These are phyloP conservation scores for Leccinellum albellum DNA, from an alignment of 768 basidiomycete species.

Conservation along the genomic window DNA sequence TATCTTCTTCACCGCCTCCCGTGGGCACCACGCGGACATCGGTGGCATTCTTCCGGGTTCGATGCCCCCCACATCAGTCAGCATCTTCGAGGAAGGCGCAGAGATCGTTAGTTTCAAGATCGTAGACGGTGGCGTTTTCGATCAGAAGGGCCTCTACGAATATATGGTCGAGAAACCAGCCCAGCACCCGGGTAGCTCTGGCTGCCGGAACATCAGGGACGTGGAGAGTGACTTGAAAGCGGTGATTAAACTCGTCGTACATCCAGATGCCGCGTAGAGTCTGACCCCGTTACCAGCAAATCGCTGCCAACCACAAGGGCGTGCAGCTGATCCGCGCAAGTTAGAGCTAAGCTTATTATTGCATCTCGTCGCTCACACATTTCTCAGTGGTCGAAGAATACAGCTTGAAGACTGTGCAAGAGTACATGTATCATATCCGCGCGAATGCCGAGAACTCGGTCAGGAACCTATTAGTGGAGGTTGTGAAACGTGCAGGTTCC, in stretches of 20 bases:
- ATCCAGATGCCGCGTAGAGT: neutral
- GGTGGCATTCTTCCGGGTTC: constrained; percentile 90
- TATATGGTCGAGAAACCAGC: constrained; percentile 82
- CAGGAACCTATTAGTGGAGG: constrained; percentile 72
- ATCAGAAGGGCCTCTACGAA: constrained; percentile 67
- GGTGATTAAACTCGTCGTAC: constrained; percentile 40
- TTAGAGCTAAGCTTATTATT: constrained; percentile 32
- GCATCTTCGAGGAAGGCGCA: constrained; percentile 92
- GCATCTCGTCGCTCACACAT: constrained; percentile 7
- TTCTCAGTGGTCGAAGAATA: constrained; percentile 80
- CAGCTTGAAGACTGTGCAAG: constrained; percentile 78
- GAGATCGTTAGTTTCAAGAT: constrained; percentile 90
- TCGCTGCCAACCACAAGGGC: constrained; percentile 91
- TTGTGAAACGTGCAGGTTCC: constrained; percentile 63
- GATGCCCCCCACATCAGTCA: constrained; percentile 92
- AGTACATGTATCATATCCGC: constrained; percentile 91
- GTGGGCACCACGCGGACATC: constrained; percentile 93
- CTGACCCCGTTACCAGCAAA: constrained; percentile 54
- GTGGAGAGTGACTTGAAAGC: constrained; percentile 93
- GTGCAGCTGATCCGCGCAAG: constrained; percentile 79
- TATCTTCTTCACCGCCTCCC: constrained; percentile 90
- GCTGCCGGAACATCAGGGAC: constrained; percentile 81
- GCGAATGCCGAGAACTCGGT: constrained; percentile 86
- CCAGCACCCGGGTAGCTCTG: constrained; percentile 79
- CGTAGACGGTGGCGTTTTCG: constrained; percentile 77